Percentiles rank a stretch among this genome's conserved stretches.
Evolutionary conservation across 2,329 filamentous ascomycete species (phyloP).

Genomic region (Lachnellula arida): DNA sequence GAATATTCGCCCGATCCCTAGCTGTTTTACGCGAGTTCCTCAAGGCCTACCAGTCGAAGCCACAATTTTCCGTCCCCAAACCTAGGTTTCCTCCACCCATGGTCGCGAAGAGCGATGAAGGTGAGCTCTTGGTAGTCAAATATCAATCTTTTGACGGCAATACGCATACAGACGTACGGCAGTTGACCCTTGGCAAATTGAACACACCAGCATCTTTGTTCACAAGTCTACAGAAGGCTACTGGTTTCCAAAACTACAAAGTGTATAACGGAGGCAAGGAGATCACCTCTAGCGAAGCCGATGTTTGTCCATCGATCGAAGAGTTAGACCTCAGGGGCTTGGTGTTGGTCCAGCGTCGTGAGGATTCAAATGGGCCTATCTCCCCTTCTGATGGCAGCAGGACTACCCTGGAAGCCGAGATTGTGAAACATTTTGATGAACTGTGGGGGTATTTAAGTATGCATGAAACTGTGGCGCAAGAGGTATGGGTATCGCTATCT

Average conservation of each 20-base stretch:
- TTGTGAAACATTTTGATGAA: conserved; percentile 77
- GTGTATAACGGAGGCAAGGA: conserved; percentile 65
- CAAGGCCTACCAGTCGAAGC: conserved; percentile 56
- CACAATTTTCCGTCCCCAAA: conserved; percentile 56
- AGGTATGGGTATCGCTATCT: conserved; percentile 44
- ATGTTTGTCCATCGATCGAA: conserved; percentile 57
- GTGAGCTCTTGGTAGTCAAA: conserved; percentile 61
- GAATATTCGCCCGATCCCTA: conserved; percentile 64
- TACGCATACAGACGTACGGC: conserved; percentile 53
- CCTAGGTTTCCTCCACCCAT: conserved; percentile 49
- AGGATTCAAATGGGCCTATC: conserved; percentile 40
- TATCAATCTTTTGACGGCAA: conserved; percentile 70
- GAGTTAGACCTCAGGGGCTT: conserved; percentile 66
- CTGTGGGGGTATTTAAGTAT: conserved; percentile 77
- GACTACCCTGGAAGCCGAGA: conserved; percentile 68
- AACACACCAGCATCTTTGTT: conserved; percentile 69
- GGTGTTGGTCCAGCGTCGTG: conserved; percentile 60
- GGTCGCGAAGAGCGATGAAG: conserved; percentile 49
- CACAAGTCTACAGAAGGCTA: conserved; percentile 60
- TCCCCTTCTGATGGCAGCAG: conserved; percentile 46
- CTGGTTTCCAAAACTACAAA: conserved; percentile 71
- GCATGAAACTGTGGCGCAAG: conserved; percentile 62
- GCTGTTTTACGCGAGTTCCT: conserved; percentile 65
- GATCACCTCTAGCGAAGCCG: conserved; percentile 56
- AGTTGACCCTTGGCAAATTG: conserved; percentile 60